Base-by-base conservation (phyloP, 768 basidiomycete genomes). In the Lactarius hengduanensis region DNA sequence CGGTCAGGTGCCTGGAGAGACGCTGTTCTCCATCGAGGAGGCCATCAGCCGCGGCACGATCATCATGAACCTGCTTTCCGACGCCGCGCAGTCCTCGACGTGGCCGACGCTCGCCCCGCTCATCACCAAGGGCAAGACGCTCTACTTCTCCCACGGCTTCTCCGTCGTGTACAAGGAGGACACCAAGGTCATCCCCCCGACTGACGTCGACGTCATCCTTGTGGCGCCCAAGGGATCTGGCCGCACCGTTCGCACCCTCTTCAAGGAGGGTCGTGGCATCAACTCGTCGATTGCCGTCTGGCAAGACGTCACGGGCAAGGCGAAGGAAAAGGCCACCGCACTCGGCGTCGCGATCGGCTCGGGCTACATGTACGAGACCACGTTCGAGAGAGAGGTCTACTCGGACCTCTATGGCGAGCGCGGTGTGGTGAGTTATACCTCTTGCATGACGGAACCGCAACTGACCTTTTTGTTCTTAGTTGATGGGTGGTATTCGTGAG, bases 71-170 rank as follows among this genome's bases (percentile, higher is more conserved):
- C 84, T 99, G 62, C 88, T 99, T 71, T 98, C 96, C 55, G 97
- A 99, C 74, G 97, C 97, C 58, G 97, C 96, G n/a, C 97, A 99
- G 81, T 95, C 93, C 16, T 86, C 91, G 78, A 98, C 96, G 36
- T 99, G 97, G 97, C 82, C 90, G 45, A 80, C 84, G 61, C 72
- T 99, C 73, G 89, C 87, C 54, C 96, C 97, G 63, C 87, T 98
- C 74, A 96, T 98, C 83, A 98, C 95, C 78, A 94, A 96, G 86
- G 97, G 93, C 81, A 98, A 99, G 86, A 99, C 97, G n/a, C 90
- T 99, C 70, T 99, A 99, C 89, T 99, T 99, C 84, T 94, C 96
- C 7, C 97, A 99, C 78, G 97, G 97, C 74, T 99, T 99, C 90
- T 98, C 96, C 70, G 86, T 98, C 71, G 94, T 99, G 62, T 99